Evolutionary conservation across 805 yeast genomes (phyloP).

Genomic region (Candida sonorensis): DNA sequence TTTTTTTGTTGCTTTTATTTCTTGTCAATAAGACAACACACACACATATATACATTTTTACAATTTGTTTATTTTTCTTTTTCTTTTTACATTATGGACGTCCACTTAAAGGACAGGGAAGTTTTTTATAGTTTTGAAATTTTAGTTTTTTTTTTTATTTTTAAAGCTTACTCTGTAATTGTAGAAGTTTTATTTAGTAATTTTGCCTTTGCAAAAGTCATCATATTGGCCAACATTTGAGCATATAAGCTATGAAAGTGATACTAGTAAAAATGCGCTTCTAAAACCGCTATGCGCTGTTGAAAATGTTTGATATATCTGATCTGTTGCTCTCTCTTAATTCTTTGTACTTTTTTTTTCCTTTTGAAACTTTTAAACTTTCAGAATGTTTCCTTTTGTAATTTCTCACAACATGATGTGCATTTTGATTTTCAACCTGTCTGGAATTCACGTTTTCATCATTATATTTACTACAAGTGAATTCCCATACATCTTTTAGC

Average conservation of each 20-base stretch:
- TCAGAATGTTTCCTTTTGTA: constrained; percentile 10
- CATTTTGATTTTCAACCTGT: no score
- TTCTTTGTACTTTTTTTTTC: constrained; percentile 12
- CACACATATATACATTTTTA: constrained; percentile 6
- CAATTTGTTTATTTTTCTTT: constrained; percentile 1
- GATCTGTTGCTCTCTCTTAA: constrained; percentile 13
- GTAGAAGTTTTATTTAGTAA: no score
- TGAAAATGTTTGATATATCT: constrained; percentile 10
- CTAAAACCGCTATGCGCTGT: no score
- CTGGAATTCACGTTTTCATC: constrained; percentile 16
- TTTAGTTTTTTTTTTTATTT: no score
- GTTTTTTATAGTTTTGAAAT: no score
- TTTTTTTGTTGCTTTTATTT: constrained; percentile 1
- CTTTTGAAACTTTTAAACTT: constrained; percentile 1
- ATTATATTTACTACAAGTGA: constrained; percentile 8
- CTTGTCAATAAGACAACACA: constrained; percentile 1
- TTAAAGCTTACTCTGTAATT: no score
- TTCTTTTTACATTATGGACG: no score
- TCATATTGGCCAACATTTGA: no score
- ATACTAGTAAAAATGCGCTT: no score
- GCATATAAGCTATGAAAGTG: no score
- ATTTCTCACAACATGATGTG: constrained; percentile 4
- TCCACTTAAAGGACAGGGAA: no score
- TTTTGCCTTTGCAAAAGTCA: no score
- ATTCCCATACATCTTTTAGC: constrained; percentile 15